phyloP scores from a whole-genome alignment of 208 protist genomes.

The Trypanosoma platydactyli region DNA sequence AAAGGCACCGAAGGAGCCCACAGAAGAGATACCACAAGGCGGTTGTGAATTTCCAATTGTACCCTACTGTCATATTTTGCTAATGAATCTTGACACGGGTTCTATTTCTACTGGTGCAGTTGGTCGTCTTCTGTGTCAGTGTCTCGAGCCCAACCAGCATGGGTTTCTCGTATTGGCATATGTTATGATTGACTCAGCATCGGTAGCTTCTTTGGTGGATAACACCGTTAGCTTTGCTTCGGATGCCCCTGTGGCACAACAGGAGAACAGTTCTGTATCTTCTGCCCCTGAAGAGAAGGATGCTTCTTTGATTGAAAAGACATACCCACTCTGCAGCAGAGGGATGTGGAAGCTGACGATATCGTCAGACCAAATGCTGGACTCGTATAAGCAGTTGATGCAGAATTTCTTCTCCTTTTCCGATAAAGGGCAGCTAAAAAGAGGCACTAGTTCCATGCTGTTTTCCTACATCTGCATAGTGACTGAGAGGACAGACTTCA shows the following conservation, averaged over 20 bases:
- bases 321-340: conserved; percentile 28
- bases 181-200: conserved; percentile 33
- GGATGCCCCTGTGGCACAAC: background rate
- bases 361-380: conserved; percentile 51
- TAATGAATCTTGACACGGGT: conserved; percentile 72
- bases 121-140: conserved; percentile 52
- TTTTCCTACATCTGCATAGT: conserved; percentile 63
- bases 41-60: conserved; percentile 38
- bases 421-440: conserved; percentile 46
- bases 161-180: conserved; percentile 84
- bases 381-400: conserved; percentile 48
- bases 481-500: conserved; percentile 56
- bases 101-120: conserved; percentile 36
- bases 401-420: conserved; percentile 38
- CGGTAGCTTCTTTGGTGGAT: conserved; percentile 8
- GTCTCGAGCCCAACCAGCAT: conserved; percentile 63
- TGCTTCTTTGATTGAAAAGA: background rate
- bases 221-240: background rate
- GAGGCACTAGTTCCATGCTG: conserved; percentile 56
- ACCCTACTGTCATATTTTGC: conserved; percentile 42
- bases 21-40: conserved; percentile 15
- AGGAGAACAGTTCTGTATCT: background rate
- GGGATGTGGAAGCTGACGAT: conserved; percentile 66
- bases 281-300: conserved; percentile 12
- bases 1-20: conserved; percentile 19